Evolutionary conservation across 441 rosid species (phyloP).

Genomic region (Omphalea diandra): DNA sequence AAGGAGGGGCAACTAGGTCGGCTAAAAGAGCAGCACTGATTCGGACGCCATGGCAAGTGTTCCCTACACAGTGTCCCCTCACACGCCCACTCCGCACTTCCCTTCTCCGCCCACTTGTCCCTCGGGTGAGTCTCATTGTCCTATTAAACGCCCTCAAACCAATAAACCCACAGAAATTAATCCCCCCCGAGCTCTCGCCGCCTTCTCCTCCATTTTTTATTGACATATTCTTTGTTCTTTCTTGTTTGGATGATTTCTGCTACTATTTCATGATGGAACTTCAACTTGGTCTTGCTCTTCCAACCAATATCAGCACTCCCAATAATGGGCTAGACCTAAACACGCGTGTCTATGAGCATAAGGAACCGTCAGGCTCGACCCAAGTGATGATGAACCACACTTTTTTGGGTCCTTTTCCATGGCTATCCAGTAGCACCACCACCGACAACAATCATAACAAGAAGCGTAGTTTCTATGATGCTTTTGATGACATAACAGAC

Average conservation of each 20-base stretch:
- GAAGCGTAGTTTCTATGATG: conserved; percentile 25
- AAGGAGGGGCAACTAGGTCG: conserved; percentile 39
- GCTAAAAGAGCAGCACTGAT: conserved; percentile 35
- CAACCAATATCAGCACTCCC: conserved; percentile 14
- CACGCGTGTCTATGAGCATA: conserved; percentile 16
- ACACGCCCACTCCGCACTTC: neutral
- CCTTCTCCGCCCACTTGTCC: neutral
- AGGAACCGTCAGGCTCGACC: neutral
- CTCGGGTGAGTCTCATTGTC: neutral
- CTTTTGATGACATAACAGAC: conserved; percentile 9
- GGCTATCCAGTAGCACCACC: neutral
- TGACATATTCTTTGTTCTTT: conserved; percentile 17
- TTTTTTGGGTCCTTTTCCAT: conserved; percentile 10
- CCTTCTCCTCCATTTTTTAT: neutral
- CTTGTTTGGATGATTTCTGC: conserved; percentile 9
- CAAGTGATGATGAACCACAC: neutral
- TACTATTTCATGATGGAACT: conserved; percentile 37
- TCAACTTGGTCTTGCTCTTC: conserved; percentile 46
- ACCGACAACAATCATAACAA: neutral
- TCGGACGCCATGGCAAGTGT: conserved; percentile 24
- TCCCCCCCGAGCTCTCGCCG: too few relatives aligned
- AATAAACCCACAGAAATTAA: too few relatives aligned
- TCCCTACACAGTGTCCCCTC: conserved; percentile 27
- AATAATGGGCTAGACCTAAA: conserved; percentile 30
- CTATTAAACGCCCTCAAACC: neutral